A percentile compares a stretch with the other conserved stretches of the same genome.
These are phyloP conservation scores for Myriosclerotinia scirpicola DNA, from an alignment of 2,329 filamentous ascomycete species.

Conservation along the genomic window DNA sequence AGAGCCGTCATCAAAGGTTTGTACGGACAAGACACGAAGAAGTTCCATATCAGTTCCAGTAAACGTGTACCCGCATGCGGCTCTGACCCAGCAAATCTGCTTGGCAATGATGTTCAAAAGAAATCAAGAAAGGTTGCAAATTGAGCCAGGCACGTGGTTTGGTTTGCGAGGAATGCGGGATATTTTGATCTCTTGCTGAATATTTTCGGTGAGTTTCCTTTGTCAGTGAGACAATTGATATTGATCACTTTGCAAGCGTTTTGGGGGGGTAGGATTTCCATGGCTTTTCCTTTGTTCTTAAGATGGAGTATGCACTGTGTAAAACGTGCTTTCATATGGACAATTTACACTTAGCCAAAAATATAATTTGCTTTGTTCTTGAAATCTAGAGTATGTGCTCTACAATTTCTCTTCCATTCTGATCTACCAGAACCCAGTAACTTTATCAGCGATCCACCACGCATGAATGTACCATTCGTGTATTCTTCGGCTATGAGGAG, in stretches of 20 bases:
- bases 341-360: not conserved
- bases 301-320: not conserved
- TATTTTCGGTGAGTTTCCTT: not conserved
- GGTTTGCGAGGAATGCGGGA: not conserved
- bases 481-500: not conserved
- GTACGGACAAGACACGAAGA: too few relatives aligned
- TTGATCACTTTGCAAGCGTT: not conserved
- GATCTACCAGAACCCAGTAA: not conserved
- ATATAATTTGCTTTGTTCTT: constrained; percentile 6
- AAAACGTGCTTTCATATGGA: not conserved
- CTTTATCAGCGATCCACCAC: not conserved
- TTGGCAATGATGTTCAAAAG: too few relatives aligned
- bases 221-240: not conserved
- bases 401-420: not conserved
- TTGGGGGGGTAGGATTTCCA: not conserved
- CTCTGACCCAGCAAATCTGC: too few relatives aligned
- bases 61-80: too few relatives aligned
- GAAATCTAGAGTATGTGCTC: not conserved
- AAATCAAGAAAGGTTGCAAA: too few relatives aligned
- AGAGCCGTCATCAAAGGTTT: too few relatives aligned
- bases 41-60: too few relatives aligned
- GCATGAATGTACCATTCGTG: not conserved
- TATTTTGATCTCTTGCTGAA: too few relatives aligned
- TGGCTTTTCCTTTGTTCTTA: constrained; percentile 3
- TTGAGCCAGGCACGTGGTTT: too few relatives aligned